Conservation (phyloP, 768 basidiomycete species). For the Hypholoma fasciculare region DNA sequence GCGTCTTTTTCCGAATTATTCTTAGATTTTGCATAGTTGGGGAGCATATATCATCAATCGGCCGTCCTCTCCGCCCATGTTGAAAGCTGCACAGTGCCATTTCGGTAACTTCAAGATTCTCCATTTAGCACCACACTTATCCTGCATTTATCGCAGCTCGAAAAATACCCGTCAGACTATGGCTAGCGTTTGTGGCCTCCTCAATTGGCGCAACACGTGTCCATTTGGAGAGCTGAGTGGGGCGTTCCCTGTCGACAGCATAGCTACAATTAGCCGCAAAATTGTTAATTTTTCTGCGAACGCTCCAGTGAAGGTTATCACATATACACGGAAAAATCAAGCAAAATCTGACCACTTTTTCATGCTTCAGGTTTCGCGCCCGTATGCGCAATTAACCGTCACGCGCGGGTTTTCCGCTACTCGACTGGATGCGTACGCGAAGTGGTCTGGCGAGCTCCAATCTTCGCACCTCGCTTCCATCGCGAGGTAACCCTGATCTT, state of each 20-base stretch:
- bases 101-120: slow-evolving; percentile 43
- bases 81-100: slow-evolving; percentile 57
- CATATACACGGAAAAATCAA: neutral
- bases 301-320: slow-evolving; percentile 17
- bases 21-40: slow-evolving; percentile 22
- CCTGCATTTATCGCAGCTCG: slow-evolving; percentile 25
- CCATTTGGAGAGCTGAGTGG: slow-evolving; percentile 61
- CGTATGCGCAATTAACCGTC: slow-evolving; percentile 50
- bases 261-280: slow-evolving; percentile 26
- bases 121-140: neutral
- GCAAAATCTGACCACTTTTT: neutral
- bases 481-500: slow-evolving; percentile 33
- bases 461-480: slow-evolving; percentile 29
- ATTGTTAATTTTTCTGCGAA: slow-evolving; percentile 42
- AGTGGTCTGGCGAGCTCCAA: slow-evolving; percentile 29
- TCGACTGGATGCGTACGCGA: slow-evolving; percentile 35
- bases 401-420: slow-evolving; percentile 56
- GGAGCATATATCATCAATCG: slow-evolving; percentile 48
- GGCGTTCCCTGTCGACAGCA: slow-evolving; percentile 41
- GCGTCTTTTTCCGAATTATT: slow-evolving; percentile 8
- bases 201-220: slow-evolving; percentile 54
- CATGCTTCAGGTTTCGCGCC: slow-evolving; percentile 11
- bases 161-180: slow-evolving; percentile 35
- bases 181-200: slow-evolving; percentile 39
- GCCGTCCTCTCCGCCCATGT: slow-evolving; percentile 60